phyloP scores from a whole-genome alignment of 164 flowering plant species.

The Platanus orientalis region DNA sequence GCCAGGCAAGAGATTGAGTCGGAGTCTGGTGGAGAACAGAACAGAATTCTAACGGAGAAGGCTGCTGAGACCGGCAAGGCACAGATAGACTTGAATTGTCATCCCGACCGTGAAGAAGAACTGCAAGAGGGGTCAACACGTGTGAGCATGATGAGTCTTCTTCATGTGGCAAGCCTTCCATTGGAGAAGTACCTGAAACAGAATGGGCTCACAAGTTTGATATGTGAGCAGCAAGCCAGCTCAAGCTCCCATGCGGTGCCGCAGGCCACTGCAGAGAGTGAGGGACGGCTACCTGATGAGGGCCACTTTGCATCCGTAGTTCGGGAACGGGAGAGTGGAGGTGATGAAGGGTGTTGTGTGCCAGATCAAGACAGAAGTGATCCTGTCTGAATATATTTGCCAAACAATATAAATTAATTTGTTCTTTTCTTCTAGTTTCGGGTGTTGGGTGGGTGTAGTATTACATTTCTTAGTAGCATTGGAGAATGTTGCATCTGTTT shows the following conservation, averaged over 20 bases:
- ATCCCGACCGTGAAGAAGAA: constrained; percentile 59
- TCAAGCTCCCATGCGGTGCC: constrained; percentile 34
- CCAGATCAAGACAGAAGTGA: constrained; percentile 29
- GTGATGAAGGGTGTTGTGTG: constrained; percentile 27
- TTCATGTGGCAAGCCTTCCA: constrained; percentile 67
- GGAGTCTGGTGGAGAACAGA: constrained; percentile 26
- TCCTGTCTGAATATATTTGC: constrained; percentile 15
- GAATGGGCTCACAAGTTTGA: constrained; percentile 68
- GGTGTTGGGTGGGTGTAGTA: too few species aligned
- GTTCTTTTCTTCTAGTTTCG: neutral
- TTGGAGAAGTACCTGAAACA: constrained; percentile 71
- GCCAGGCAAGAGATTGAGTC: constrained; percentile 26
- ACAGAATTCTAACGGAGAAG: constrained; percentile 20
- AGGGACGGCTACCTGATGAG: constrained; percentile 32
- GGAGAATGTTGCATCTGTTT: too few species aligned
- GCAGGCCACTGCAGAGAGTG: constrained; percentile 36
- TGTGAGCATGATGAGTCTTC: constrained; percentile 68
- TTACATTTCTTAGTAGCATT: too few species aligned
- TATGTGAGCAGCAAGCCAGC: constrained; percentile 43
- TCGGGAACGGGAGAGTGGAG: constrained; percentile 32
- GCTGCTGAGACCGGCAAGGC: constrained; percentile 34
- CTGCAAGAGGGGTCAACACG: constrained; percentile 21
- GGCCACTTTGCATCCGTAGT: constrained; percentile 17
- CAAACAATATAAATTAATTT: neutral
- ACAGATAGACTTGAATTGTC: constrained; percentile 59